A percentile compares a stretch with the other conserved stretches of the same genome.
Conservation (phyloP, 2,329 filamentous ascomycete genomes). For the Sporothrix inflata region DNA sequence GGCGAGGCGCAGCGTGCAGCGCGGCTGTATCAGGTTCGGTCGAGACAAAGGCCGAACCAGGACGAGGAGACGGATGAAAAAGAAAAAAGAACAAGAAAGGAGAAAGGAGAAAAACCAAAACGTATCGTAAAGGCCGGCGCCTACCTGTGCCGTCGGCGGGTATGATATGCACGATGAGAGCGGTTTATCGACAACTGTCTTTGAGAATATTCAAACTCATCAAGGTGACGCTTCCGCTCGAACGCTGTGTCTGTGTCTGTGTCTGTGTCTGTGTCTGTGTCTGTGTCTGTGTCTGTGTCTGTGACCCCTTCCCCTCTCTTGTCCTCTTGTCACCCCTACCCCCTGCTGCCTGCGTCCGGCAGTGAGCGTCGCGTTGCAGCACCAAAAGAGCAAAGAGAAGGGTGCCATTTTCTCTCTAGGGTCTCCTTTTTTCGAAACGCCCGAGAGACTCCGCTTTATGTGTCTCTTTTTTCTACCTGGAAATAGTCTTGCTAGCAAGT, state of each 20-base stretch:
- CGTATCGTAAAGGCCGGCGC: neutral
- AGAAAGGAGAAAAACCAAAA: neutral
- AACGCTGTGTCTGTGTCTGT: too few relatives aligned
- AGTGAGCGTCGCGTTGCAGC: neutral
- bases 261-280: too few relatives aligned
- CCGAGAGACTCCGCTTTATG: neutral
- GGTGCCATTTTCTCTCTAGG: neutral
- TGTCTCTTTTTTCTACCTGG: neutral
- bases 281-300: neutral
- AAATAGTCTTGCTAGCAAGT: neutral
- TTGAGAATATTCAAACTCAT: neutral
- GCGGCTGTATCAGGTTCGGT: neutral
- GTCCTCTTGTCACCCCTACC: neutral
- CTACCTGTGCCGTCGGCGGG: neutral
- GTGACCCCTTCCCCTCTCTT: neutral
- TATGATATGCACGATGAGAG: neutral
- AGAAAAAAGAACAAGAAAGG: too few relatives aligned
- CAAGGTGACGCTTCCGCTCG: neutral
- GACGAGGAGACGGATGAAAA: too few relatives aligned
- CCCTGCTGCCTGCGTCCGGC: constrained; percentile 12
- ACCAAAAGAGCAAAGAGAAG: neutral
- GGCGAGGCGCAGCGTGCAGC: constrained; percentile 13
- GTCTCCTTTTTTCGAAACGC: neutral
- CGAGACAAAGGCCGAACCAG: neutral
- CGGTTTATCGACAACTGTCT: neutral